phyloP scores from a whole-genome alignment of 2,329 filamentous ascomycete genomes.

The Polychaeton citri region DNA sequence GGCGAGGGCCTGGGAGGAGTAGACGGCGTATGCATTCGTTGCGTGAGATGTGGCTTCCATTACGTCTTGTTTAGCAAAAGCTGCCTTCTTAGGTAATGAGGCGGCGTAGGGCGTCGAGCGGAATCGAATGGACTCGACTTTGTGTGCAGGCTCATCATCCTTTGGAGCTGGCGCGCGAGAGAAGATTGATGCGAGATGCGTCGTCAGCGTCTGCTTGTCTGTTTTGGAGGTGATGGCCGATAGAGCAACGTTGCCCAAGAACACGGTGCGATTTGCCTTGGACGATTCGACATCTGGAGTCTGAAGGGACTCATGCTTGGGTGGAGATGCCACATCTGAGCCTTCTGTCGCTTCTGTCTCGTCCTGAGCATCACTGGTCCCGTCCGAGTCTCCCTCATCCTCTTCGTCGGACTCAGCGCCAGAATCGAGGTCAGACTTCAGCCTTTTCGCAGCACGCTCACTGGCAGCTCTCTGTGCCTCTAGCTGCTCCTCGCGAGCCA shows the following conservation, averaged over 20 bases:
- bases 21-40: conserved; percentile 89
- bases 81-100: conserved; percentile 81
- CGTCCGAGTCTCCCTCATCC: conserved; percentile 11
- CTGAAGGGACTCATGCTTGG: conserved; percentile 36
- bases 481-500: conserved; percentile 36
- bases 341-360: conserved; percentile 21
- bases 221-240: conserved; percentile 70
- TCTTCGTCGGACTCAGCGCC: conserved; percentile 13
- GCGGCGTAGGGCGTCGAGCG: conserved; percentile 73
- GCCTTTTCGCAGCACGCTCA: conserved; percentile 18
- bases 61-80: conserved; percentile 78
- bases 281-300: conserved; percentile 50
- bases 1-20: conserved; percentile 60
- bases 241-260: conserved; percentile 80
- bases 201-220: conserved; percentile 62
- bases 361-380: conserved; percentile 15
- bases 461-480: conserved; percentile 14
- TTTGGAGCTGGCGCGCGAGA: conserved; percentile 34
- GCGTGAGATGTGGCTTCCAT: conserved; percentile 86
- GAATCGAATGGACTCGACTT: conserved; percentile 84
- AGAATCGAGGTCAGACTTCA: conserved; percentile 14
- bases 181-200: conserved; percentile 67
- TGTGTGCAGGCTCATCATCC: conserved; percentile 39
- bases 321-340: conserved; percentile 39
- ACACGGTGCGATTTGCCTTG: conserved; percentile 80